phyloP scores from a whole-genome alignment of 495 filamentous ascomycete genomes.

The Amniculicola lignicola region DNA sequence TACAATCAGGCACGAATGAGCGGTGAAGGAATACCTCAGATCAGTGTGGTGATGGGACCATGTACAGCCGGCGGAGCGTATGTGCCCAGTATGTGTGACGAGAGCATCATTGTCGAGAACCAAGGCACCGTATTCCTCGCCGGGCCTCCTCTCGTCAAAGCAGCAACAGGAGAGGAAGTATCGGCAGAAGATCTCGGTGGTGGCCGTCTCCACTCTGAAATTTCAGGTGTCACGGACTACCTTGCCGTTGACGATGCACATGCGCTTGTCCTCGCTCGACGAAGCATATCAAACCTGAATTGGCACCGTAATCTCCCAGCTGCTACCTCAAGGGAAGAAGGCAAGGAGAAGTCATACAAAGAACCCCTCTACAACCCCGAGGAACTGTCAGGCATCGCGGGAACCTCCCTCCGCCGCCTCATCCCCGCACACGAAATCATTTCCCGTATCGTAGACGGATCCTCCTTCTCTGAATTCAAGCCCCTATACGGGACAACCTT shows the following conservation, averaged over 20 bases:
- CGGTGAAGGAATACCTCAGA: conserved; percentile 81
- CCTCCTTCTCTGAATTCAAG: conserved; percentile 91
- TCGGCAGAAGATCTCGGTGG: conserved; percentile 91
- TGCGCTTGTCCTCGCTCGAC: conserved; percentile 79
- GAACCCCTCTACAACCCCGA: conserved; percentile 80
- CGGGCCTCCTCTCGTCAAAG: conserved; percentile 92
- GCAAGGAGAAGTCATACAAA: conserved; percentile 27
- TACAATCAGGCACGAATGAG: conserved; percentile 97
- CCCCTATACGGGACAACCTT: conserved; percentile 85
- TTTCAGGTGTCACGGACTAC: conserved; percentile 95
- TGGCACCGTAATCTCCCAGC: conserved; percentile 53
- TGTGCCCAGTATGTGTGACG: conserved; percentile 95
- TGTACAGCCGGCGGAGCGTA: conserved; percentile 96
- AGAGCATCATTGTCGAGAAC: conserved; percentile 91
- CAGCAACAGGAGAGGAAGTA: conserved; percentile 91
- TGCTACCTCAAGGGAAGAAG: background rate
- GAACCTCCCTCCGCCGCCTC: conserved; percentile 79
- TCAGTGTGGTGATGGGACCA: conserved; percentile 96
- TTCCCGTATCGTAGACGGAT: conserved; percentile 88
- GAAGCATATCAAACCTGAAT: conserved; percentile 84
- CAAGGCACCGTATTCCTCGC: conserved; percentile 97
- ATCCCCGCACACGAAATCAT: conserved; percentile 89
- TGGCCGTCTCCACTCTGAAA: conserved; percentile 83
- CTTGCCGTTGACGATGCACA: conserved; percentile 92
- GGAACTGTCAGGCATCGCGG: conserved; percentile 84